Evolutionary conservation across 306 rosid species (phyloP), one percentile per base, ranked within the genome.

Genomic region (Cicer bijugum): DNA sequence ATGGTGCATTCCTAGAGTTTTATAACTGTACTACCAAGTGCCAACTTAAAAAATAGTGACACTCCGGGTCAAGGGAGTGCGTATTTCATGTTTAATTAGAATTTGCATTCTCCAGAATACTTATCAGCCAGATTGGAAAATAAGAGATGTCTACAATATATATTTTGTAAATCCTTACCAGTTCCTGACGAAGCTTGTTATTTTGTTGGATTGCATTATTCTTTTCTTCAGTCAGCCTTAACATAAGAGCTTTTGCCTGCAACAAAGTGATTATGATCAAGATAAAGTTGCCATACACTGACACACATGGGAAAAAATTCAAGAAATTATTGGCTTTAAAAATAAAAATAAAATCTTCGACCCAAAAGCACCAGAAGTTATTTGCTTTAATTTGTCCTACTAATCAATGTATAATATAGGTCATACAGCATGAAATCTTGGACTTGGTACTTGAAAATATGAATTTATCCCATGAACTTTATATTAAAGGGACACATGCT

Each of bases 121-220:
- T 45, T 35, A 72, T 5, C 55, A 67, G 12, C 38, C 20, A 50
- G 28, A 52, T 55, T 53, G 40, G 38, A 19, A 40, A 12, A 58
- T 57, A 51, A 40, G 51, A 73, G 10, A 23, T 37, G 37, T 44
- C 70, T 7, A 7, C 16, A 12, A 12, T 4, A 17, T 16, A 62
- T 62, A 39, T 67, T 75, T 57, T 8, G 61, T 62, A 43, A 74
- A 76, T 48, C 48, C 89, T 86, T 75, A 92, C 97, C 93, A 92
- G 82, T 84, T 92, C 97, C 76, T 92, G 96, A 62, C 86, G 87
- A 69, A 91, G 89, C 85, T 80, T 89, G 86, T 42, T 89, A 71
- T 80, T 84, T 89, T 77, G 88, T 84, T 82, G 96, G 69, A 79
- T 40, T 9, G 90, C 96, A 70, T 43, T 84, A 64, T 79, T 84